Base-by-base conservation (phyloP, 495 filamentous ascomycete species). In the Penicillium roqueforti region DNA sequence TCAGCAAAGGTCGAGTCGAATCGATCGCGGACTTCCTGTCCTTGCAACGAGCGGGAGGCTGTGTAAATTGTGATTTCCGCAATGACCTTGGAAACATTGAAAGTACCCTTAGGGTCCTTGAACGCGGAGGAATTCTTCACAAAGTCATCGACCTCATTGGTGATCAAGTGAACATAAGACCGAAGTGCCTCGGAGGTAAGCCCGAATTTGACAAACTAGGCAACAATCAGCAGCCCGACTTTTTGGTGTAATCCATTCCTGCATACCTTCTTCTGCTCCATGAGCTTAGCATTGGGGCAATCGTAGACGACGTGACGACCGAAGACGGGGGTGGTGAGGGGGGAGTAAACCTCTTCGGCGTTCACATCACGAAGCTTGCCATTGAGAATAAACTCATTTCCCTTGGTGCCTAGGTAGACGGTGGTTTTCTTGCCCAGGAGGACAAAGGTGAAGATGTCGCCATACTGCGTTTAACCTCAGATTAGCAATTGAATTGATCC, bases 201-300 rank as follows among this genome's bases (percentile, higher is more conserved):
- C 34, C 83, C 82, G 47, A 80, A 85, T 66, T 85, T 86, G 58
- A 86, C 78, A 56, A 85, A 85, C 81, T 83, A 62, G n/a, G 20
- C 4, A 1, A 13, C 16, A 14, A 42, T 63, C 20, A 65, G 61
- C 45, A 18, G 8, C 13, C 14, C 16, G 26, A 22, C 22, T 25
- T 31, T 18, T 6, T 45, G 20, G n/a, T 29, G 16, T 29, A 11
- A 5, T 22, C 11, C 26, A n/a, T 43, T 20, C 10, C 9, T 16
- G 37, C 52, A 51, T 57, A 81, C 82, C 74, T 83, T 85, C 68
- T 86, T 86, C 69, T 86, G 83, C 63, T 86, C 83, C 83, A 86
- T 84, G 42, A 86, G 70, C 63, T 84, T 84, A 11, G 82, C 68
- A 63, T 84, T 84, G 4, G 83, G 80, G 64, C 82, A 85, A 59